Percentiles rank a stretch among this genome's conserved stretches.
Evolutionary conservation across 2,329 filamentous ascomycete species (phyloP).

Genomic region (Verticillium nubilum): DNA sequence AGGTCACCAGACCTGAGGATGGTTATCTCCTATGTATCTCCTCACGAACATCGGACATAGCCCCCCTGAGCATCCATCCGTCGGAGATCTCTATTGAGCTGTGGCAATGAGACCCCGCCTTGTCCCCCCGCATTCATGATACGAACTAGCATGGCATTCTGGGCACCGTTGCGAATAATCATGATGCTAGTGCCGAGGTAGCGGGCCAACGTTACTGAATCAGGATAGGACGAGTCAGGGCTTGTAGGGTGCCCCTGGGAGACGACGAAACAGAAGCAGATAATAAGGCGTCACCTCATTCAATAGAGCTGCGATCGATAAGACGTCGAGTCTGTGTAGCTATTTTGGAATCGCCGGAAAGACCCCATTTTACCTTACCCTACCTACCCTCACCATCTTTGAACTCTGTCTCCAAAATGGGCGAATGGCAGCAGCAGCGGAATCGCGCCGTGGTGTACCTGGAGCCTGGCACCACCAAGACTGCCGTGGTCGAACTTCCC

Average conservation of each 20-base stretch:
- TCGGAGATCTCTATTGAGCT: neutral
- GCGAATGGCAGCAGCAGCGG: neutral
- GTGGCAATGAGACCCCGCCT: neutral
- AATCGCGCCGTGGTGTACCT: constrained; percentile 18
- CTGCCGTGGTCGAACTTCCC: constrained; percentile 17
- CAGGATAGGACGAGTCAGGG: constrained; percentile 1
- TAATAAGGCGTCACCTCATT: neutral
- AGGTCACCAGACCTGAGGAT: neutral
- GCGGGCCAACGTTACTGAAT: neutral
- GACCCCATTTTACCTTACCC: neutral
- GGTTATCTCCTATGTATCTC: neutral
- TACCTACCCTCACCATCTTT: neutral
- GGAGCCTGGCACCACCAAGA: constrained; percentile 19
- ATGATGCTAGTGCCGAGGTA: constrained; percentile 2
- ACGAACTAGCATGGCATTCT: neutral
- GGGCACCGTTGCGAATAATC: neutral
- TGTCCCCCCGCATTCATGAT: neutral
- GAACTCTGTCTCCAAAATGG: neutral
- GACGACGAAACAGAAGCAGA: neutral
- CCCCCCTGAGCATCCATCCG: neutral
- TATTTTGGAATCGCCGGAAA: neutral
- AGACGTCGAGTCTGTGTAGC: neutral
- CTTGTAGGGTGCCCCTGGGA: neutral
- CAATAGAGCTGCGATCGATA: neutral
- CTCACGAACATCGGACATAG: neutral